Percentiles rank a stretch among this genome's conserved stretches.
phyloP scores from a whole-genome alignment of 1,284 basidiomycete species.

The Ganoderma sinense region DNA sequence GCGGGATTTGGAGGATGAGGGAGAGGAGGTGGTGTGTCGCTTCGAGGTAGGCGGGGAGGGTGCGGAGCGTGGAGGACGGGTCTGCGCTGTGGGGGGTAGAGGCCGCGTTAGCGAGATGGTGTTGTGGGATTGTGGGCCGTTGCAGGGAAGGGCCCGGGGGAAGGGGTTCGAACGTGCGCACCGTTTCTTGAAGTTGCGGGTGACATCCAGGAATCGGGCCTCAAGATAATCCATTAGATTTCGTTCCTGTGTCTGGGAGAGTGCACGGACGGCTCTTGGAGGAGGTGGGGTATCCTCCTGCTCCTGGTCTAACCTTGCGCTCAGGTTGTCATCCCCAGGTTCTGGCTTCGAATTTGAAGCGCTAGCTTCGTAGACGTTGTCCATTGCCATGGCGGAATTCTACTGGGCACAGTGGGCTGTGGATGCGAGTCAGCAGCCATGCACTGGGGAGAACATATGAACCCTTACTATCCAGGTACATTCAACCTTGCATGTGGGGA shows the following conservation, averaged over 20 bases:
- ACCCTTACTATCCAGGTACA: background rate
- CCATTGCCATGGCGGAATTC: background rate
- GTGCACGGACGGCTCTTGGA: slow-evolving; percentile 3
- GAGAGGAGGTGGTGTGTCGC: slow-evolving; percentile 62
- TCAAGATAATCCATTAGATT: slow-evolving; percentile 70
- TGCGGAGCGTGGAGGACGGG: slow-evolving; percentile 59
- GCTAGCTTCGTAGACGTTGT: background rate
- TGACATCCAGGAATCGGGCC: slow-evolving; percentile 66
- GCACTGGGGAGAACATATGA: background rate
- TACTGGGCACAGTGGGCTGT: background rate
- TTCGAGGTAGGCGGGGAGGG: slow-evolving; percentile 63
- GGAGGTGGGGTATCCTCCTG: background rate
- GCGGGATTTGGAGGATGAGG: slow-evolving; percentile 74
- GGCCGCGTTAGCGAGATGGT: background rate
- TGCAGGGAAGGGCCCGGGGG: too few species aligned
- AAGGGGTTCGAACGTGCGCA: slow-evolving; percentile 38
- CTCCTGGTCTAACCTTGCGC: background rate
- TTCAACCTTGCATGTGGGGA: background rate
- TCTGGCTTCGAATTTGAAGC: background rate
- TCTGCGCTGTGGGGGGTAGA: slow-evolving; percentile 50
- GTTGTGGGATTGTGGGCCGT: background rate
- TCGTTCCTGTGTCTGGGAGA: slow-evolving; percentile 57
- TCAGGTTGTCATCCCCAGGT: background rate
- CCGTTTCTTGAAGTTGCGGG: slow-evolving; percentile 77
- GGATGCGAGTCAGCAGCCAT: background rate